Base-by-base conservation (phyloP, 495 filamentous ascomycete genomes). In the Pyrenula aspistea region DNA sequence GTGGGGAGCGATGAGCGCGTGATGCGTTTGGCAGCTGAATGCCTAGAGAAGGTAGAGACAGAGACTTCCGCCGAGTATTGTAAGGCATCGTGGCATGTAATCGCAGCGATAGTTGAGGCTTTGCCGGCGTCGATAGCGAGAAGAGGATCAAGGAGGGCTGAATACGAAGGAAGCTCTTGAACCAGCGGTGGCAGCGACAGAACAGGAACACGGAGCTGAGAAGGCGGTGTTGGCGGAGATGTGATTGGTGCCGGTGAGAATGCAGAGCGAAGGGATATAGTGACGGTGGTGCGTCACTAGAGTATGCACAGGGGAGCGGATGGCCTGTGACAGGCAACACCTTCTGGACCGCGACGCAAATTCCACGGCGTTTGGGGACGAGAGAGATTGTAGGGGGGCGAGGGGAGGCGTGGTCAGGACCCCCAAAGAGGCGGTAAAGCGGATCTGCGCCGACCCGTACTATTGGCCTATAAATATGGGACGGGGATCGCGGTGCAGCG, bases 51-150 rank as follows among this genome's bases (percentile, higher is more conserved):
- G 90, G 88, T 61, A 98, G 77, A 25, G 93, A 98, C 65, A 98
- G 73, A 66, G 91, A 95, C 75, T 97, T 98, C 71, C 93, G 85
- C 72, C 93, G 87, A 59, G 93, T 98, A 71, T 98, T 96, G 80
- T 96, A 96, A 60, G 90, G 89, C 90, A 95, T 95, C 63, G 59
- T 82, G 67, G 54, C 12, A 42, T 42, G 15, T 42, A 8, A 4
- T 42, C 8, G 31, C n/a, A n/a, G 15, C 31, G 31, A 15, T 15
- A 42, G 31, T 42, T 42, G 31, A 42, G 15, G 31, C 31, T 42
- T 42, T 42, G 31, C 8, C 31, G 31, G 31, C 31, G 31, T 8
- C 31, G 31, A 42, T 42, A 15, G n/a, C n/a, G n/a, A n/a, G n/a
- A n/a, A n/a, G n/a, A n/a, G n/a, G 4, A 8, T 42, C 31, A 15